phyloP scores from a whole-genome alignment of 106 monocot genomes.

The Hemerocallis citrina region DNA sequence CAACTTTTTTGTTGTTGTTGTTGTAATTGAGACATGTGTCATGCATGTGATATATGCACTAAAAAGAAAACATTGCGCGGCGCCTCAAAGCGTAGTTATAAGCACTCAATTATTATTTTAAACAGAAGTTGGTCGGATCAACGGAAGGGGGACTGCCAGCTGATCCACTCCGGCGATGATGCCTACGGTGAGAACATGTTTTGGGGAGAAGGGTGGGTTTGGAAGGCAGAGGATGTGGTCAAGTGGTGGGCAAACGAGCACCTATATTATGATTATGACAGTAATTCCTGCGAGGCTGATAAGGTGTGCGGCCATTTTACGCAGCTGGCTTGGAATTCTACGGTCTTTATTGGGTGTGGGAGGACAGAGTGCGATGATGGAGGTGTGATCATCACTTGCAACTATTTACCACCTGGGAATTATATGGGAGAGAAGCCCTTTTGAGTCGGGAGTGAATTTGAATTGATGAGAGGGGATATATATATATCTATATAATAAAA shows the following conservation, averaged over 20 bases:
- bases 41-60: too few relatives aligned
- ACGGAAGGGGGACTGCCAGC: conserved; percentile 12
- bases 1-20: too few relatives aligned
- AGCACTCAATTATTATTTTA: too few relatives aligned
- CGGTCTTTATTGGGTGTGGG: conserved; percentile 35
- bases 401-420: conserved; percentile 51
- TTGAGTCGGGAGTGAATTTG: too few relatives aligned
- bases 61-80: too few relatives aligned
- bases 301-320: conserved; percentile 41
- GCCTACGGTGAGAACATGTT: conserved; percentile 51
- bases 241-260: conserved; percentile 25
- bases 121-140: conserved; percentile 15
- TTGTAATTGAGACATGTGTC: too few relatives aligned
- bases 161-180: conserved; percentile 14
- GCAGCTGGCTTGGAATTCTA: conserved; percentile 51
- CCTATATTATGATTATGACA: conserved; percentile 6
- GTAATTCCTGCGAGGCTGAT: conserved; percentile 15
- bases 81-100: too few relatives aligned
- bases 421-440: conserved; percentile 36
- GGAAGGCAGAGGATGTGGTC: conserved; percentile 23
- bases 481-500: too few relatives aligned
- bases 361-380: conserved; percentile 21
- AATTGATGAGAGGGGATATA: too few relatives aligned
- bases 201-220: conserved; percentile 26
- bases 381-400: conserved; percentile 36